Base-by-base conservation (phyloP, 2,329 filamentous ascomycete genomes). In the Pseudogymnoascus sp. region DNA sequence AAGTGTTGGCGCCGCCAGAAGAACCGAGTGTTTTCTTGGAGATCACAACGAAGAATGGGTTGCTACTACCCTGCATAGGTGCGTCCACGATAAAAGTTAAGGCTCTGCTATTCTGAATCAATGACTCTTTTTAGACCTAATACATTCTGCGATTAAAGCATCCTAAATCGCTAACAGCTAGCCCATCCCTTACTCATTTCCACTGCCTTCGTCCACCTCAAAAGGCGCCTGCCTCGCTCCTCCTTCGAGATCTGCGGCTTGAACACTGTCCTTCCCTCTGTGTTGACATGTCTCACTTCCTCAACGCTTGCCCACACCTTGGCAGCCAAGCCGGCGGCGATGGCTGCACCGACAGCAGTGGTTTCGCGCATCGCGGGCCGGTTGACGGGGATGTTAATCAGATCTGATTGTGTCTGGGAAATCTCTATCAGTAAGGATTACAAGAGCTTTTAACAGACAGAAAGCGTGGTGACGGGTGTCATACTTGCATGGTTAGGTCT, bases 351-450 rank as follows among this genome's bases (percentile, higher is more conserved):
- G 1, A 96, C 83, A 0, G 91, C 89, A 1, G 92, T 96, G 3
- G 91, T 96, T 78, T 96, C 92, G 64, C 90, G 88, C 92, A 96
- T 96, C 63, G 85, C 83, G 0, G 92, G 92, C 23, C 92, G 86
- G 74, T 93, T 86, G 65, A 96, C 89, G 28, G 88, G 89, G 69
- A 96, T 95, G 63, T 87, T 78, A 69, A 89, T 91, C 60, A 96
- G 84, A 76, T 96, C 89, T 66, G 92, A 89, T 82, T 96, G 92
- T 4, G 89, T 91, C 82, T 89, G 67, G 60, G 37, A 6, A 31
- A 31, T 31, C 28, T 31, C 28, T 31, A 31, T 31, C 8, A 31
- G 28, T 31, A 31, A 31, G 6, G 23, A 25, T 25, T 28, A 70
- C 62, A 59, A 64, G 61, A 60, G 42, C 14, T 14, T 38, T 18